Evolutionary conservation across 306 rosid species (phyloP).

Genomic region (Nissolia schottii): DNA sequence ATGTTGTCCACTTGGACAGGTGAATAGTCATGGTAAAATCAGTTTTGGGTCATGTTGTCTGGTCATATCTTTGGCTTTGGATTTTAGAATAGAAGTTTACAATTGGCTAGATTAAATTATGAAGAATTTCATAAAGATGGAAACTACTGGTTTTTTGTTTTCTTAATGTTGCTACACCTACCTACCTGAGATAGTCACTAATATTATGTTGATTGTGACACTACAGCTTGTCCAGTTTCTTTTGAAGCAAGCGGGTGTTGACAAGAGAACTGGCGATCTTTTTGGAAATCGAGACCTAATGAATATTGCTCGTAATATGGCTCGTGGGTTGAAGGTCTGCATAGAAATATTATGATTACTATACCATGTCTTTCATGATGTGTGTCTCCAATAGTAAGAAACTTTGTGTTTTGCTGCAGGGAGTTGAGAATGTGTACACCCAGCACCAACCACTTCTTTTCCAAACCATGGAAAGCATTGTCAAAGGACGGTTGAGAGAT

Average conservation of each 20-base stretch:
- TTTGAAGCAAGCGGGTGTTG: slow-evolving; percentile 96
- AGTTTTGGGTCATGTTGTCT: neutral
- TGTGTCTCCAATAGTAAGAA: slow-evolving; percentile 18
- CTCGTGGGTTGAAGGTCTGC: slow-evolving; percentile 90
- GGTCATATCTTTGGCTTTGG: slow-evolving; percentile 13
- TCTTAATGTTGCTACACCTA: slow-evolving; percentile 5
- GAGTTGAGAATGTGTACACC: slow-evolving; percentile 89
- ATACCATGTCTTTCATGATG: slow-evolving; percentile 13
- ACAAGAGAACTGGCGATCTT: slow-evolving; percentile 86
- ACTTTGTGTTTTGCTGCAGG: slow-evolving; percentile 43
- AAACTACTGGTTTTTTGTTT: neutral
- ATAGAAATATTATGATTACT: slow-evolving; percentile 16
- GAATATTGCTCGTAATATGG: slow-evolving; percentile 97
- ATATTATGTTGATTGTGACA: slow-evolving; percentile 31
- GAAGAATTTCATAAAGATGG: neutral
- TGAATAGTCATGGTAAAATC: neutral
- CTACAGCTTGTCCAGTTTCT: slow-evolving; percentile 94
- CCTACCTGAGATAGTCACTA: slow-evolving; percentile 17
- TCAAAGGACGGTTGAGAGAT: slow-evolving; percentile 89
- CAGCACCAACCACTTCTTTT: slow-evolving; percentile 88
- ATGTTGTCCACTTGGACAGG: slow-evolving; percentile 14
- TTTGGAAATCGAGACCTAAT: slow-evolving; percentile 84
- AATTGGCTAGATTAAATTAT: neutral
- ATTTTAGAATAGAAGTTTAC: slow-evolving; percentile 9
- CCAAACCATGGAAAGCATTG: slow-evolving; percentile 91